Evolutionary conservation across 192 early-diverging fungal species (phyloP).

Genomic region (Oehlia diaphana): DNA sequence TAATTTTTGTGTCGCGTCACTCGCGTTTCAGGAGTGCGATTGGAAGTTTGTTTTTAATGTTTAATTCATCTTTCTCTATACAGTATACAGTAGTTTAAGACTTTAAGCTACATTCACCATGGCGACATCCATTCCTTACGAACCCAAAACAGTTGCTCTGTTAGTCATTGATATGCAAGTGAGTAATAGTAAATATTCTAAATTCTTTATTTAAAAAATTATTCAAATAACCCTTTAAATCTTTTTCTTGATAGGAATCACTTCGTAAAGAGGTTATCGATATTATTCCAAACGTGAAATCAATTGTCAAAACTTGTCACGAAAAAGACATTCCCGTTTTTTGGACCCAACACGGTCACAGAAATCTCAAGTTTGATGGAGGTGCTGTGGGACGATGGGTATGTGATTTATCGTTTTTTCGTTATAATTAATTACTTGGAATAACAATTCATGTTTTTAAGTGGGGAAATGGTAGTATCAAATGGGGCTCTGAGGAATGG

Average conservation of each 20-base stretch:
- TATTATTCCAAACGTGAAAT: not conserved
- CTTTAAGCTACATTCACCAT: too few relatives aligned
- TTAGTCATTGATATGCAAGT: too few relatives aligned
- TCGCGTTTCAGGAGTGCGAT: too few relatives aligned
- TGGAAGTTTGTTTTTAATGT: too few relatives aligned
- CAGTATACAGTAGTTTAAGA: too few relatives aligned
- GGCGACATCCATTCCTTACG: too few relatives aligned
- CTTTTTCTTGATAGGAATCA: not conserved
- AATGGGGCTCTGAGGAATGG: constrained; percentile 3
- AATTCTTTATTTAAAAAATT: too few relatives aligned
- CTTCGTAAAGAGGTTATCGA: not conserved
- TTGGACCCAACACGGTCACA: not conserved
- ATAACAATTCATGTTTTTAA: not conserved
- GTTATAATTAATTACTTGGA: not conserved
- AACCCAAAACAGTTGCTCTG: too few relatives aligned
- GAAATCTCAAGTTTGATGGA: constrained; percentile 3
- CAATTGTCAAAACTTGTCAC: not conserved
- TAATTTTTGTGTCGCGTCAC: too few relatives aligned
- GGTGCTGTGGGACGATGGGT: not conserved
- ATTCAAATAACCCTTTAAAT: too few relatives aligned
- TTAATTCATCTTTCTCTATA: too few relatives aligned
- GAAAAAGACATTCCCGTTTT: not conserved
- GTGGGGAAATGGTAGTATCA: not conserved
- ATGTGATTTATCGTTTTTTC: not conserved
- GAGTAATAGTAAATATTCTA: too few relatives aligned